phyloP scores from a whole-genome alignment of 805 yeast genomes.

The Kodamaea nitidulidarum region DNA sequence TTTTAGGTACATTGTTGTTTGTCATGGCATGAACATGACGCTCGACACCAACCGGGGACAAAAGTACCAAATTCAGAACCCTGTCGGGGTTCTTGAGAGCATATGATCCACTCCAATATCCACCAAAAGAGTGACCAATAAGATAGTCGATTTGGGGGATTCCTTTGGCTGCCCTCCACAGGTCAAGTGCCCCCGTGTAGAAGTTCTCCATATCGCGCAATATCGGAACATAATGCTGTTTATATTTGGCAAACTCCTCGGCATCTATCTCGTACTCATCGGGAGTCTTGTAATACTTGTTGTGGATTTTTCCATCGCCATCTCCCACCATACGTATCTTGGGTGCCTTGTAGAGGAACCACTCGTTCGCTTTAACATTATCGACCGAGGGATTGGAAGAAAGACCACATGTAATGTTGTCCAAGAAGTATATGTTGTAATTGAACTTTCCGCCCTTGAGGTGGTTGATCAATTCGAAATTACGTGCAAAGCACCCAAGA shows the following conservation, averaged over 20 bases:
- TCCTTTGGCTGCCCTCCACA: constrained; percentile 52
- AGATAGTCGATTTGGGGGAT: constrained; percentile 54
- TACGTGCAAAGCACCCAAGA: constrained; percentile 53
- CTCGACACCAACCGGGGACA: constrained; percentile 80
- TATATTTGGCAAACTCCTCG: constrained; percentile 26
- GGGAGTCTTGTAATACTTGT: constrained; percentile 38
- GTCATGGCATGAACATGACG: constrained; percentile 59
- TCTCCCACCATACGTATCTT: constrained; percentile 13
- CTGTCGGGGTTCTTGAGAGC: constrained; percentile 53
- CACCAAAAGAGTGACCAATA: constrained; percentile 79
- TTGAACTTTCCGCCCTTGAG: constrained; percentile 27
- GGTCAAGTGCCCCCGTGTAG: constrained; percentile 57
- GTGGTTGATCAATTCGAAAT: constrained; percentile 40
- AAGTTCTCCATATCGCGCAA: constrained; percentile 48
- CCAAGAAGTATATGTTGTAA: constrained; percentile 48
- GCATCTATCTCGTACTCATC: constrained; percentile 29
- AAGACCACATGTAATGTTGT: constrained; percentile 48
- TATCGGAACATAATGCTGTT: constrained; percentile 33
- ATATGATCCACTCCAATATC: constrained; percentile 64
- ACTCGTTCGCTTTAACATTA: constrained; percentile 14
- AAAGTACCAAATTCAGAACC: constrained; percentile 52
- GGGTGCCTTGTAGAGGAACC: constrained; percentile 20
- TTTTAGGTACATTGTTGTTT: constrained; percentile 24
- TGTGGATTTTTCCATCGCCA: constrained; percentile 22
- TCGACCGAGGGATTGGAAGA: constrained; percentile 43